These are phyloP conservation scores for Colletotrichum viniferum DNA, from an alignment of 2,329 filamentous ascomycete genomes.

Conservation along the genomic window DNA sequence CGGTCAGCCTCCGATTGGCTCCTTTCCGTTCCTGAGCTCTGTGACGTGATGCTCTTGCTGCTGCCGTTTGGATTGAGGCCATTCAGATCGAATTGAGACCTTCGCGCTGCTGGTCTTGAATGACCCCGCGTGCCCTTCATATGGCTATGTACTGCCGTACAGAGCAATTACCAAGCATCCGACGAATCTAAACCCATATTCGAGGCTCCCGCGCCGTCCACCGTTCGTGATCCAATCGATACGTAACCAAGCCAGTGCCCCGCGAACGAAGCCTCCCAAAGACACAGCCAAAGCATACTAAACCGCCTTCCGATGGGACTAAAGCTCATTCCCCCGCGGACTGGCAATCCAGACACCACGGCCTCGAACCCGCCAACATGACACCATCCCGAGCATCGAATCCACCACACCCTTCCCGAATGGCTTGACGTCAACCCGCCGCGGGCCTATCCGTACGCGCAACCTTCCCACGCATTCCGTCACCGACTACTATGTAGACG, in stretches of 20 bases:
- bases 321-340: accelerated
- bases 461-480: background rate
- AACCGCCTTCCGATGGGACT: background rate
- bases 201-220: background rate
- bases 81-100: background rate
- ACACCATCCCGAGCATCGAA: background rate
- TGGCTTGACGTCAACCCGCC: background rate
- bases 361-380: background rate
- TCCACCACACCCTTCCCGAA: background rate
- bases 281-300: background rate
- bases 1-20: background rate
- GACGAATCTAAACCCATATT: background rate
- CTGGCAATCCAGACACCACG: background rate
- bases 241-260: background rate
- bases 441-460: background rate
- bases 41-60: background rate
- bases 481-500: background rate
- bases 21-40: background rate
- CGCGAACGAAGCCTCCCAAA: background rate
- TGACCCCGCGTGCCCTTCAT: background rate
- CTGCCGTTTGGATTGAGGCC: background rate
- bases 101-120: background rate
- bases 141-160: background rate
- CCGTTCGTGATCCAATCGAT: background rate
- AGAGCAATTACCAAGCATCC: background rate